Conservation (phyloP, 2,329 filamentous ascomycete species). For the Sclerotinia nivalis region DNA sequence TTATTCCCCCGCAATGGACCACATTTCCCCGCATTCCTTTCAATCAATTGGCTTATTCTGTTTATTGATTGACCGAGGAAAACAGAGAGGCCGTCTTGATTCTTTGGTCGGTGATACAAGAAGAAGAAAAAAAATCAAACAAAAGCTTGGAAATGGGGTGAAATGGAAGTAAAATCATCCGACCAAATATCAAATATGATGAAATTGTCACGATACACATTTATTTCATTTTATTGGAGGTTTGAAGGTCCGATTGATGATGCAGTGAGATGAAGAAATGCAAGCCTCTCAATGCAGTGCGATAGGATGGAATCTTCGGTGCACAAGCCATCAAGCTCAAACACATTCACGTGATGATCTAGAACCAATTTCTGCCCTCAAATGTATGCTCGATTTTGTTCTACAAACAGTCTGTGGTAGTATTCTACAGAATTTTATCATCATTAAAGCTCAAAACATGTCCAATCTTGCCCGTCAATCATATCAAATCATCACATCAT, state of each 20-base stretch:
- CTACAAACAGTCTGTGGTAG: too few species aligned
- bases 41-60: not conserved
- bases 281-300: constrained; percentile 1
- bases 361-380: too few species aligned
- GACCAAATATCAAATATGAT: not conserved
- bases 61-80: constrained; percentile 2
- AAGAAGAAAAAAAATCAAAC: not conserved
- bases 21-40: constrained; percentile 14
- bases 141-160: not conserved
- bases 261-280: constrained; percentile 17
- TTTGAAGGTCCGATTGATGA: constrained; percentile 8
- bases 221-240: not conserved
- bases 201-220: not conserved
- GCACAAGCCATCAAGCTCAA: constrained; percentile 4
- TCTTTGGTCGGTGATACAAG: constrained; percentile 2
- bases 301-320: constrained; percentile 15
- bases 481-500: too few species aligned
- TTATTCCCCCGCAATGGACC: constrained; percentile 4
- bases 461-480: not conserved
- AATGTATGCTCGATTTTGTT: not conserved
- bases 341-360: not conserved
- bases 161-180: constrained; percentile 1
- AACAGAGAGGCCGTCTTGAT: not conserved
- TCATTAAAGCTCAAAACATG: too few species aligned
- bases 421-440: not conserved